Base-by-base conservation (phyloP, 805 yeast species). In the Sungouiozyma intestinalis region DNA sequence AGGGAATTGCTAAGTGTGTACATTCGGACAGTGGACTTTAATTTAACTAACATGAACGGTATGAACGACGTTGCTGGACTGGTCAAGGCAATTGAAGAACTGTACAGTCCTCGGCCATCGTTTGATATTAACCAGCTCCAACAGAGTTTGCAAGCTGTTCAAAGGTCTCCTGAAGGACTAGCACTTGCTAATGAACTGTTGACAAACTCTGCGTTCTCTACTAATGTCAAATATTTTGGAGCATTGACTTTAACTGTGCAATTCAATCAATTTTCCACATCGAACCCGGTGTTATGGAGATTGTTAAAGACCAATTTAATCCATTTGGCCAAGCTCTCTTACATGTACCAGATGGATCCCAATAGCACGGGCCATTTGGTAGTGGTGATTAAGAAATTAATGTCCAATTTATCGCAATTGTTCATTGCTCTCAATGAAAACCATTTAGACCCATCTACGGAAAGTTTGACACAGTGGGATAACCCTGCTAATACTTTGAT, bases 211-310 rank as follows among this genome's bases (percentile, higher is more conserved):
- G 38, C 32, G 2, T 53, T 41, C 36, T 53, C 60, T 15, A 34
- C 55, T 4, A 57, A 60, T 44, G 59, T 55, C 11, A 52, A 55
- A 40, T 62, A 59, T 45, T 62, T 62, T 43, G 66, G 65, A 40
- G 66, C 66, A 2, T 42, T 62, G 33, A 60, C 65, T 4, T 46
- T 58, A 15, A 53, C 66, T 14, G 66, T 62, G 9, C 65, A 60
- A 35, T 41, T 58, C 13, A 57, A 51, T 38, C 46, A 53, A 1
- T 45, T 42, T 36, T 49, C 38, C 3, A 42, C 45, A 16, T 46
- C 51, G 3, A 45, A 45, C 4, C 51, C 47, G 17, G 35, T 36
- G 3, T 34, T 54, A n/a, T 54, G 56, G 58, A 43, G 36, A 8
- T 27, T 60, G 2, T 50, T 58, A 35, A 53, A 48, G 38, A 42